A percentile compares a stretch with the other conserved stretches of the same genome.
phyloP scores from a whole-genome alignment of 2,329 filamentous ascomycete genomes.

The Lecanosticta acicola region DNA sequence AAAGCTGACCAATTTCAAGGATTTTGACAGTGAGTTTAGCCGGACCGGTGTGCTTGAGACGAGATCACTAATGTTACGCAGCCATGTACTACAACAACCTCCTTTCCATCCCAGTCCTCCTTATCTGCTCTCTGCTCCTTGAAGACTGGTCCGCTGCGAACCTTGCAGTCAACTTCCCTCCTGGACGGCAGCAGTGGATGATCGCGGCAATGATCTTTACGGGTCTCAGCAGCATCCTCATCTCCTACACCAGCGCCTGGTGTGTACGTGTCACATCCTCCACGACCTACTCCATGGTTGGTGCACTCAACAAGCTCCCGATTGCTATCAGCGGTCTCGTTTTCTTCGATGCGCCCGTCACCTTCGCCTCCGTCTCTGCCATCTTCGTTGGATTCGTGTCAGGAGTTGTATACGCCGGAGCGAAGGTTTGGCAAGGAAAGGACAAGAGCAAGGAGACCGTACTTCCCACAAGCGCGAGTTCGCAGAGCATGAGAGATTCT shows the following conservation, averaged over 20 bases:
- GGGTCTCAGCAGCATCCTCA: slow-evolving; percentile 87
- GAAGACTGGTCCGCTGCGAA: slow-evolving; percentile 93
- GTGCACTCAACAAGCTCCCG: slow-evolving; percentile 94
- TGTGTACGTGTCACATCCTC: slow-evolving; percentile 96
- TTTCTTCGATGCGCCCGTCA: slow-evolving; percentile 93
- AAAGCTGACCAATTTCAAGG: slow-evolving; percentile 99
- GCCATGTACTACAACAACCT: slow-evolving; percentile 99
- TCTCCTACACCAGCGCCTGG: slow-evolving; percentile 99
- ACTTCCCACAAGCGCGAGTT: slow-evolving; percentile 70
- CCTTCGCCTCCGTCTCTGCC: slow-evolving; percentile 83
- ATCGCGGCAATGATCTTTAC: slow-evolving; percentile 90
- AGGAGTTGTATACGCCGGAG: slow-evolving; percentile 82
- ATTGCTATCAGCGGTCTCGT: slow-evolving; percentile 87
- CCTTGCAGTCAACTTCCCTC: slow-evolving; percentile 79
- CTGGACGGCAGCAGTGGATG: slow-evolving; percentile 66
- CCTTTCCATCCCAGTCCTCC: slow-evolving; percentile 85
- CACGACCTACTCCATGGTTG: slow-evolving; percentile 98
- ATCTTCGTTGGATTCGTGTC: slow-evolving; percentile 88
- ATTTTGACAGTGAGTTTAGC: slow-evolving; percentile 83
- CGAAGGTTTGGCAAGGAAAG: slow-evolving; percentile 76
- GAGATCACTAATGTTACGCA: slow-evolving; percentile 35
- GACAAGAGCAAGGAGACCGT: slow-evolving; percentile 52
- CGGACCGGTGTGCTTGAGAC: not conserved
- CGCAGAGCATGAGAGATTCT: slow-evolving; percentile 82
- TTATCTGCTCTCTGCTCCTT: slow-evolving; percentile 71